Percentiles rank a stretch among this genome's conserved stretches.
Evolutionary conservation across 768 basidiomycete genomes (phyloP).

Genomic region (Mycena amicta): DNA sequence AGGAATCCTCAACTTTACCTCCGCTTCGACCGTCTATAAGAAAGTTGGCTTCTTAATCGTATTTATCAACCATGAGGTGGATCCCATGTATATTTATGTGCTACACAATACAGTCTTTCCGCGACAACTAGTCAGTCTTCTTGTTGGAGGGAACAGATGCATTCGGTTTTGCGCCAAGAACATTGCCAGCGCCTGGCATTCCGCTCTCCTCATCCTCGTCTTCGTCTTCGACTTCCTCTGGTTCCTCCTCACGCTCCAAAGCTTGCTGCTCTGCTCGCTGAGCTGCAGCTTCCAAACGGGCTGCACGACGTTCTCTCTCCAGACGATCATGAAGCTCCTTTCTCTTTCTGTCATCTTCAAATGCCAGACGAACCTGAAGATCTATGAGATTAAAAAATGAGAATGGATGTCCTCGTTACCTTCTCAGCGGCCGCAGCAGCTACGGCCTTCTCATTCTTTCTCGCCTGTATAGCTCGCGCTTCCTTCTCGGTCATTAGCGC

Average conservation of each 20-base stretch:
- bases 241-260: conserved; percentile 1
- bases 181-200: conserved; percentile 34
- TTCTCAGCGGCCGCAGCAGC: conserved; percentile 56
- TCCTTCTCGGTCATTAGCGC: conserved; percentile 53
- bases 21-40: neutral
- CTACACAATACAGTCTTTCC: neutral
- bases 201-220: conserved; percentile 5
- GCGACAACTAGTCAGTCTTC: conserved; percentile 12
- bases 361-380: conserved; percentile 72
- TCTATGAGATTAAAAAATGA: neutral
- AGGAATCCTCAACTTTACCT: neutral
- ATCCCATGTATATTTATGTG: conserved; percentile 4
- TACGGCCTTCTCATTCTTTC: conserved; percentile 61
- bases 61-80: neutral
- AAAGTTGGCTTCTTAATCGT: neutral
- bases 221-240: conserved; percentile 16
- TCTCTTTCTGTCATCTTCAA: conserved; percentile 73
- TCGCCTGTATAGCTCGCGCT: conserved; percentile 49
- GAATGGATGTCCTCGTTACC: too few species aligned
- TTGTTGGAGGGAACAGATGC: conserved; percentile 7
- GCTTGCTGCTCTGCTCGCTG: conserved; percentile 19
- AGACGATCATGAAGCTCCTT: conserved; percentile 58
- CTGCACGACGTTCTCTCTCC: conserved; percentile 55
- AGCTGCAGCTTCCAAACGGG: conserved; percentile 36
- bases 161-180: conserved; percentile 15